These are phyloP conservation scores for Cyclostephanos tholiformis DNA, from an alignment of 108 stramenopile species.

Conservation along the genomic window DNA sequence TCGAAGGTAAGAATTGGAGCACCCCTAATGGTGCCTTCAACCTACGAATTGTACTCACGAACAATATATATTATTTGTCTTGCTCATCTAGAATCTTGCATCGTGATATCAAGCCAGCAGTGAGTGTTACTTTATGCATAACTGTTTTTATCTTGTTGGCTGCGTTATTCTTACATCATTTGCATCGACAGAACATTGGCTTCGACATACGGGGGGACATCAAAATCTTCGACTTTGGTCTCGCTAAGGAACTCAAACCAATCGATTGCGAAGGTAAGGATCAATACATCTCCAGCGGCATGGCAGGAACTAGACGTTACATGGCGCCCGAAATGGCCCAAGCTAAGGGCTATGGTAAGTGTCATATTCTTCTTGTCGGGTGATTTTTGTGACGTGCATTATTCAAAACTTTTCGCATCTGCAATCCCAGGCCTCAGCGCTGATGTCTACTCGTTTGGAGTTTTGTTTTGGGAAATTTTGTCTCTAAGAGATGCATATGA, in stretches of 20 bases:
- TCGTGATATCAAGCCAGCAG: slow-evolving; percentile 43
- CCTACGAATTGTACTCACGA: background rate
- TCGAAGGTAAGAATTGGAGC: slow-evolving; percentile 15
- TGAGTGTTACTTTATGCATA: slow-evolving; percentile 8
- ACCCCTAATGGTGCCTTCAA: background rate
- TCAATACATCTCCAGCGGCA: slow-evolving; percentile 33
- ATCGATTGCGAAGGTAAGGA: slow-evolving; percentile 28
- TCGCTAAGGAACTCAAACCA: slow-evolving; percentile 44
- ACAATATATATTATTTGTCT: background rate
- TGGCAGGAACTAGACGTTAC: slow-evolving; percentile 42
- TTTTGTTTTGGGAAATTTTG: slow-evolving; percentile 44
- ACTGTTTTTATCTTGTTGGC: background rate
- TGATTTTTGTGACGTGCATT: background rate
- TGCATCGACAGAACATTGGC: slow-evolving; percentile 23
- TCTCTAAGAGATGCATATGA: slow-evolving; percentile 37
- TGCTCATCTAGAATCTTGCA: slow-evolving; percentile 17
- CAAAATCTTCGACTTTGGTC: slow-evolving; percentile 45
- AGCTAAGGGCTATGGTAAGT: slow-evolving; percentile 32
- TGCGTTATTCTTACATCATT: background rate
- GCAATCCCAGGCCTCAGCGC: slow-evolving; percentile 20
- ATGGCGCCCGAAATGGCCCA: slow-evolving; percentile 48
- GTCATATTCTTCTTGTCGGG: background rate
- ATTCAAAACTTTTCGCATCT: background rate
- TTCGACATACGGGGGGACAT: slow-evolving; percentile 42
- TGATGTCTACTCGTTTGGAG: slow-evolving; percentile 45